phyloP scores from a whole-genome alignment of 108 stramenopile species.

The Cylindrotheca fusiformis region DNA sequence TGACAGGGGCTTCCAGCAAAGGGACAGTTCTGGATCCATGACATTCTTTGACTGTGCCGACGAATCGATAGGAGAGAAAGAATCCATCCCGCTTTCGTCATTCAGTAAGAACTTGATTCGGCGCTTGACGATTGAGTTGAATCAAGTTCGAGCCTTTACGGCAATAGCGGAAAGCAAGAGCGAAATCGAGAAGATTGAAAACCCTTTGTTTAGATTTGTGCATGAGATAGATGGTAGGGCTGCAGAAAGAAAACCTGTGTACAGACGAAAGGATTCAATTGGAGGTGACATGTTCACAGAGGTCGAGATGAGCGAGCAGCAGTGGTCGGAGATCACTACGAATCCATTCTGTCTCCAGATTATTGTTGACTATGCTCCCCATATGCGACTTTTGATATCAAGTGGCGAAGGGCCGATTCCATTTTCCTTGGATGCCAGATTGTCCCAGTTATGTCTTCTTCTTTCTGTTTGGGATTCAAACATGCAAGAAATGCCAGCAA shows the following conservation, averaged over 20 bases:
- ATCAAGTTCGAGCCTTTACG: slow-evolving; percentile 28
- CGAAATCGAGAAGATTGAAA: slow-evolving; percentile 13
- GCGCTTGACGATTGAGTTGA: slow-evolving; percentile 30
- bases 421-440: slow-evolving; percentile 52
- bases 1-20: no score
- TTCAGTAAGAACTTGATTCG: slow-evolving; percentile 27
- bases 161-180: slow-evolving; percentile 17
- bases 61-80: neutral
- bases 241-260: slow-evolving; percentile 37
- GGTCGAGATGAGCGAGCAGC: slow-evolving; percentile 22
- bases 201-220: slow-evolving; percentile 30
- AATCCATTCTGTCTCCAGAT: slow-evolving; percentile 43
- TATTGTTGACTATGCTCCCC: slow-evolving; percentile 57
- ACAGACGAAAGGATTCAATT: slow-evolving; percentile 8
- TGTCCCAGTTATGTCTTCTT: slow-evolving; percentile 74
- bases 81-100: slow-evolving; percentile 6
- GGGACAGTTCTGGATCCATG: neutral
- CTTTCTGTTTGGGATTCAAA: slow-evolving; percentile 81
- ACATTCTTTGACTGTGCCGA: neutral
- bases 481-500: slow-evolving; percentile 76
- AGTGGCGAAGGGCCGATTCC: slow-evolving; percentile 12
- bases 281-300: slow-evolving; percentile 14
- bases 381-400: slow-evolving; percentile 55
- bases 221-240: slow-evolving; percentile 42
- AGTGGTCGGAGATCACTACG: slow-evolving; percentile 69